Base-by-base conservation (phyloP, 352 stramenopile species). In the Poterioochromonas sp. region DNA sequence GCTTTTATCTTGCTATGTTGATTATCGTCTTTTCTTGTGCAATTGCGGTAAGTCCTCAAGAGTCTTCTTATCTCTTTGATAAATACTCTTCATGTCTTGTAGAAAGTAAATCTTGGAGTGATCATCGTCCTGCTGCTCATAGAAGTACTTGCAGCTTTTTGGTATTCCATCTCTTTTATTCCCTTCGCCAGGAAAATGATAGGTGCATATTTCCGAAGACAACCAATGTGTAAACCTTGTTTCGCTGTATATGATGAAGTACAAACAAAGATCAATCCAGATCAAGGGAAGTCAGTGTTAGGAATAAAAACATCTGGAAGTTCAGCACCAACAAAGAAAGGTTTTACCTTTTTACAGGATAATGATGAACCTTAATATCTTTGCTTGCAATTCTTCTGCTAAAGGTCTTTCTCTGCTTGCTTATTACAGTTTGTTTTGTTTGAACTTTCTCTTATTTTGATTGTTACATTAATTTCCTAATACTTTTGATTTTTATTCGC, bases 91-190 rank as follows among this genome's bases (percentile, higher is more conserved):
- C 5, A 20, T 63, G 8, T 32, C 8, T 32, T 29, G 3, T 63
- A 43, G 62, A 74, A 74, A 54, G 2, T 32, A 54, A 32, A 74
- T 74, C 8, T 74, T 54, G 65, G 22, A 39, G 0, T 74, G 15
- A 37, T 74, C 3, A 20, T 74, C 8, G 35, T 74, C 29, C 41
- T 74, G 0, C 32, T 74, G 18, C 53, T 74, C 26, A 74, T 74
- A 54, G 65, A 74, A 39, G 40, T 74, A 22, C 65, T 74, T 34
- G 65, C 65, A 34, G 65, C 65, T 35, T 58, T 74, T 39, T 74
- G 65, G 65, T 74, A 74, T 39, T 58, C 65, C 1, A 54, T 54
- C 37, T 74, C 65, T 12, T 74, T 39, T 37, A 74, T 74, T 54
- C 65, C 65, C 40, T 74, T 74, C 32, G 65, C 5, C 34, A 53